phyloP scores from a whole-genome alignment of 805 yeast genomes.

The Saccharomyces kudriavzevii region DNA sequence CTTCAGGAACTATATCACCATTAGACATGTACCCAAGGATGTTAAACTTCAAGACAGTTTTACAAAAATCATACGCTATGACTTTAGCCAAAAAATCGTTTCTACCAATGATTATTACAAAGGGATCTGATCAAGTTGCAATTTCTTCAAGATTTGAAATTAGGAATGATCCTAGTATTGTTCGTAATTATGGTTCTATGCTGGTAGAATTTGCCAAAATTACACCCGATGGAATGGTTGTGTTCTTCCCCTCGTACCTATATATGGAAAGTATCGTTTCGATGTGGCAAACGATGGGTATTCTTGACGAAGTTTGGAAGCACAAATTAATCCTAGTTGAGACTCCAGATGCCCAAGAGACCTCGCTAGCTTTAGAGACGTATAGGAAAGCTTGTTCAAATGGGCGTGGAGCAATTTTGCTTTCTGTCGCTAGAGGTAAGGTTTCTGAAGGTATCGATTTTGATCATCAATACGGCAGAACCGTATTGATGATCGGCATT shows the following conservation, averaged over 20 bases:
- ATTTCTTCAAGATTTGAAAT: slow-evolving; percentile 94
- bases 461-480: slow-evolving; percentile 95
- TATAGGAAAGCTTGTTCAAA: slow-evolving; percentile 93
- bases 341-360: slow-evolving; percentile 98
- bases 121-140: slow-evolving; percentile 97
- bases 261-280: slow-evolving; percentile 98
- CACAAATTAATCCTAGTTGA: slow-evolving; percentile 90
- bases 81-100: slow-evolving; percentile 87
- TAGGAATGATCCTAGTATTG: slow-evolving; percentile 95
- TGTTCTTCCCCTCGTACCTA: slow-evolving; percentile 91
- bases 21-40: slow-evolving; percentile 97
- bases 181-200: slow-evolving; percentile 90
- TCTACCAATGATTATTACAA: slow-evolving; percentile 90
- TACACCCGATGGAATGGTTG: slow-evolving; percentile 97
- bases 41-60: slow-evolving; percentile 87
- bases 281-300: slow-evolving; percentile 99
- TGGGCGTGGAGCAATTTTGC: slow-evolving; percentile 93
- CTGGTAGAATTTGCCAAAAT: slow-evolving; percentile 87
- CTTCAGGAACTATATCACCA: slow-evolving; percentile 97
- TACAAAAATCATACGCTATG: slow-evolving; percentile 94
- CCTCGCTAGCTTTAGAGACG: slow-evolving; percentile 89
- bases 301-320: slow-evolving; percentile 96
- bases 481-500: slow-evolving; percentile 96
- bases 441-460: slow-evolving; percentile 99
- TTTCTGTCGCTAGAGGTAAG: slow-evolving; percentile 97